These are phyloP conservation scores for Talaromyces ruber DNA, from an alignment of 495 filamentous ascomycete species.

Conservation along the genomic window DNA sequence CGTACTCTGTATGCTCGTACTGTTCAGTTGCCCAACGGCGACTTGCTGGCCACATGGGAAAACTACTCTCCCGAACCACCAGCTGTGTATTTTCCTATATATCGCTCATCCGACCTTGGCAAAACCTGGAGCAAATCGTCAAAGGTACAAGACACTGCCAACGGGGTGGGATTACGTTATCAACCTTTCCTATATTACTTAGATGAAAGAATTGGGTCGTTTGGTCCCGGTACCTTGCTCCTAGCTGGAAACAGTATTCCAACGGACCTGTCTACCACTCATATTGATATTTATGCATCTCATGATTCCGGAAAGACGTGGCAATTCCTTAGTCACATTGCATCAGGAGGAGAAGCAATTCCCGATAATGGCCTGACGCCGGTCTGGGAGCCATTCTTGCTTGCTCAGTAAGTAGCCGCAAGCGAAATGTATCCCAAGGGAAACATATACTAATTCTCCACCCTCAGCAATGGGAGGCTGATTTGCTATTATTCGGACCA, in stretches of 20 bases:
- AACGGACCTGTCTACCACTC: constrained; percentile 49
- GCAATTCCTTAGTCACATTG: constrained; percentile 58
- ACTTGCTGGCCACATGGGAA: constrained; percentile 44
- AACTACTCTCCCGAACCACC: constrained; percentile 52
- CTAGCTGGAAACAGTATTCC: constrained; percentile 56
- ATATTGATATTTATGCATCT: constrained; percentile 61
- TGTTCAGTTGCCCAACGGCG: constrained; percentile 17
- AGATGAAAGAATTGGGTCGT: constrained; percentile 44
- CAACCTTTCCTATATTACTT: constrained; percentile 61
- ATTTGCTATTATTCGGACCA: constrained; percentile 65
- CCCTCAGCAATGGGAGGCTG: constrained; percentile 41
- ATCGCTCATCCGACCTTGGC: constrained; percentile 51
- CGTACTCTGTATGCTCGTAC: constrained; percentile 15
- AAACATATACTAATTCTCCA: neutral
- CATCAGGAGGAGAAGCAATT: constrained; percentile 49
- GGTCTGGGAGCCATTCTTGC: constrained; percentile 63
- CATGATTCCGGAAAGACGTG: constrained; percentile 50
- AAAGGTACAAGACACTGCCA: constrained; percentile 51
- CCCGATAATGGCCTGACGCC: constrained; percentile 57
- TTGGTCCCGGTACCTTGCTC: constrained; percentile 50
- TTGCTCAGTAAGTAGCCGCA: constrained; percentile 28
- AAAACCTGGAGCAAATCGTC: constrained; percentile 54
- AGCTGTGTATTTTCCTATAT: constrained; percentile 55
- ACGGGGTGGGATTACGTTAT: constrained; percentile 56
- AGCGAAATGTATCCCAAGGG: neutral